A percentile compares a stretch with the other conserved stretches of the same genome.
Conservation (phyloP, 441 rosid genomes). For the Adansonia gregorii region DNA sequence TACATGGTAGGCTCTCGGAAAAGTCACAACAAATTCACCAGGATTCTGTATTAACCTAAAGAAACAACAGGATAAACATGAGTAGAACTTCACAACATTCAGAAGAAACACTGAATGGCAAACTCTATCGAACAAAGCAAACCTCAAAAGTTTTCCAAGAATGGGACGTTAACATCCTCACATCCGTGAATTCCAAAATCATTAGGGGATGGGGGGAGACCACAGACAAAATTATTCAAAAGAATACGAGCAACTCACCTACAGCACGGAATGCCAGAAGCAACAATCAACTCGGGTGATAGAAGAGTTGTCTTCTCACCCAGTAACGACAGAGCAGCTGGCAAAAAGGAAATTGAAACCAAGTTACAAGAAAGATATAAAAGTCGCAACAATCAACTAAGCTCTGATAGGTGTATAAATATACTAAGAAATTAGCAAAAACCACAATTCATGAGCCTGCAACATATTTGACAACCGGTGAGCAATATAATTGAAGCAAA, state of each 20-base stretch:
- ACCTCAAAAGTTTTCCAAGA: constrained; percentile 14
- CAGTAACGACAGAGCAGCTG: constrained; percentile 84
- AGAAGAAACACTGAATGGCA: constrained; percentile 25
- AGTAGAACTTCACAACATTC: constrained; percentile 37
- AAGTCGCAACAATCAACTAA: constrained; percentile 22
- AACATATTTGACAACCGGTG: background rate
- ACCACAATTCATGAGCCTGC: constrained; percentile 10
- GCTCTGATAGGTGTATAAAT: background rate
- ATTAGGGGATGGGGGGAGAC: constrained; percentile 16
- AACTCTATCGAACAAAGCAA: constrained; percentile 16
- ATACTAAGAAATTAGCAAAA: background rate
- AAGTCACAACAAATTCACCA: constrained; percentile 99
- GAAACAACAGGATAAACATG: constrained; percentile 39
- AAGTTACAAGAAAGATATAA: constrained; percentile 25
- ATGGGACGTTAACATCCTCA: constrained; percentile 22
- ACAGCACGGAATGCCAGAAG: constrained; percentile 94
- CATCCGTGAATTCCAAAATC: background rate
- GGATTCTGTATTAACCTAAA: constrained; percentile 95
- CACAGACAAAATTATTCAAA: constrained; percentile 20
- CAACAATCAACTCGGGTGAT: constrained; percentile 82
- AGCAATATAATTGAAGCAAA: background rate
- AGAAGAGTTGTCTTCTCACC: constrained; percentile 99
- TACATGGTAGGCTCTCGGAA: constrained; percentile 98
- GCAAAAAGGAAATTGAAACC: constrained; percentile 37
- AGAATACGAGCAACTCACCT: constrained; percentile 56